Evolutionary conservation across 305 asterid genomes (phyloP).

Genomic region (Solanum hybrid): DNA sequence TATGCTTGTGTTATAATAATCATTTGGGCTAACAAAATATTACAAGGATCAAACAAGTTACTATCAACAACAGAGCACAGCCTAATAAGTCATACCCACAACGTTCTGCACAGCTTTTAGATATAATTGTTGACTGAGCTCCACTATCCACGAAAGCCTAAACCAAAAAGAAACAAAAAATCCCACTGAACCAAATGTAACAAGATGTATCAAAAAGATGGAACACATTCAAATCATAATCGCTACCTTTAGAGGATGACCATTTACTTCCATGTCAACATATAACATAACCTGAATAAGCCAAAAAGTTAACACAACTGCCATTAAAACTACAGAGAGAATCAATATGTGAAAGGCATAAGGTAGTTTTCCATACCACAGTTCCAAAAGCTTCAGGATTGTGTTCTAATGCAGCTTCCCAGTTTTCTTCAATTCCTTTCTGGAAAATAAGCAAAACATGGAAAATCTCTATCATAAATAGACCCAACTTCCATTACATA

Average conservation of each 20-base stretch:
- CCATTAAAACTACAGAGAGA: neutral
- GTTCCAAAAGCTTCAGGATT: constrained; percentile 96
- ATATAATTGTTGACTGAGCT: constrained; percentile 96
- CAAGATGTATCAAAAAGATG: neutral
- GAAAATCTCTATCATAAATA: neutral
- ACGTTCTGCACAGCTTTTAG: constrained; percentile 96
- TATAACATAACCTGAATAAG: constrained; percentile 80
- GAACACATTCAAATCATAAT: neutral
- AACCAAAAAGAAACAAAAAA: constrained; percentile 14
- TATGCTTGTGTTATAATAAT: neutral
- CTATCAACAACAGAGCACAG: neutral
- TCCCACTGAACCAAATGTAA: neutral
- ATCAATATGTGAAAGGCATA: neutral
- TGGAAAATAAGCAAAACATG: constrained; percentile 19
- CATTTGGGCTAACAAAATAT: neutral
- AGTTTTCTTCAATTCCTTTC: constrained; percentile 97
- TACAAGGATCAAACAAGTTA: neutral
- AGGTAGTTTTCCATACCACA: constrained; percentile 52
- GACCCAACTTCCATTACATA: neutral
- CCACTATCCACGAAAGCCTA: constrained; percentile 99
- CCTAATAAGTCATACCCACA: constrained; percentile 46
- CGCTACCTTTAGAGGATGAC: constrained; percentile 80
- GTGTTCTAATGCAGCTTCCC: constrained; percentile 93
- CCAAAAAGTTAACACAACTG: neutral
- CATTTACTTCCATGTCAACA: constrained; percentile 98